phyloP scores from a whole-genome alignment of 2,329 filamentous ascomycete species.

The Colletotrichum spinosum region DNA sequence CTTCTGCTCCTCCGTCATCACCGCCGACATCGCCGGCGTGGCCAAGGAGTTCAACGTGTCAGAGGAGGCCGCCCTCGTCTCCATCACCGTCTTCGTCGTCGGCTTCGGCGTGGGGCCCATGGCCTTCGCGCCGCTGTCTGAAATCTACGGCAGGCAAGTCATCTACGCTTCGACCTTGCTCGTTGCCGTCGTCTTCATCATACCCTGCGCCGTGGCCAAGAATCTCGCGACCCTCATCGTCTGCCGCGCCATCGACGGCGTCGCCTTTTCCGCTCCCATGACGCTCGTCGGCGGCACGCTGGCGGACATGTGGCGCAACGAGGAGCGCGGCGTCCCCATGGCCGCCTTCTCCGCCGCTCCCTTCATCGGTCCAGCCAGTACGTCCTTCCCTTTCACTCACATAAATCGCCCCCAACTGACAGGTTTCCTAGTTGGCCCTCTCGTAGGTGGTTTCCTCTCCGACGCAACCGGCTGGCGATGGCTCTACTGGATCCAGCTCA shows the following conservation, averaged over 20 bases:
- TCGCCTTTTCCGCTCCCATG: conserved; percentile 88
- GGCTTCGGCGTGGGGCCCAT: conserved; percentile 87
- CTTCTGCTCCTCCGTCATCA: conserved; percentile 80
- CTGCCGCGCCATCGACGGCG: conserved; percentile 82
- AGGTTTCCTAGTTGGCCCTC: conserved; percentile 66
- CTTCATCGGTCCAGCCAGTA: conserved; percentile 81
- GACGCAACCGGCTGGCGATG: conserved; percentile 82
- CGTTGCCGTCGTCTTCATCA: conserved; percentile 81
- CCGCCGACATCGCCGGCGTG: conserved; percentile 77
- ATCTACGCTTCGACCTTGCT: conserved; percentile 78
- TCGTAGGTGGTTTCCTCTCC: conserved; percentile 81
- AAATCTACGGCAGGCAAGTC: conserved; percentile 77
- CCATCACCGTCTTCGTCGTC: conserved; percentile 81
- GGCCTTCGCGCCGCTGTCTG: conserved; percentile 82
- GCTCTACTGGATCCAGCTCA: conserved; percentile 90
- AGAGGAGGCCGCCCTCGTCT: conserved; percentile 77
- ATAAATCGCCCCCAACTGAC: neutral
- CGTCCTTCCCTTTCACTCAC: conserved; percentile 36
- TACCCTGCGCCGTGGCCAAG: conserved; percentile 80
- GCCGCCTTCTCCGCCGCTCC: conserved; percentile 86
- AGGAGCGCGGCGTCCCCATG: conserved; percentile 89
- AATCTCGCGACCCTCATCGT: conserved; percentile 83
- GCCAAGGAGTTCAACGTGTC: conserved; percentile 74
- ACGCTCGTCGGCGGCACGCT: conserved; percentile 86
- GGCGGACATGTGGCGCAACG: conserved; percentile 85